Conservation (phyloP, 2,329 filamentous ascomycete genomes). For the Alternaria panax region DNA sequence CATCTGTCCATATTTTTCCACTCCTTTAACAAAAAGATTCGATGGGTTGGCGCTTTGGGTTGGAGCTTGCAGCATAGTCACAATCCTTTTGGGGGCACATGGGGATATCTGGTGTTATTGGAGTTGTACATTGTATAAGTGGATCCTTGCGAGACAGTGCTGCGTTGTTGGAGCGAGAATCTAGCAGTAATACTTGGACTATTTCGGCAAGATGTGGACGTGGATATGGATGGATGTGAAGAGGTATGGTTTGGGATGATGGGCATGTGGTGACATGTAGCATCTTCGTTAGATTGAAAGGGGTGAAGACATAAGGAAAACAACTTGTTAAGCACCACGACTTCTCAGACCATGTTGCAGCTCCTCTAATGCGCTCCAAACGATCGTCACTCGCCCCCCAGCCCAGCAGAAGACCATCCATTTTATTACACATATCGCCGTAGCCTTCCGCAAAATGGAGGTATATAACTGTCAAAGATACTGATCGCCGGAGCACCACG, state of each 20-base stretch:
- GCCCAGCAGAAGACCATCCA: no score
- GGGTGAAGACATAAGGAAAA: background rate
- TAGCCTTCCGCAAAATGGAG: no score
- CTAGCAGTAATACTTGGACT: background rate
- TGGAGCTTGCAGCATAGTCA: background rate
- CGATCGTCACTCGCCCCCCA: no score
- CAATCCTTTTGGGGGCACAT: background rate
- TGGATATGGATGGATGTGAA: background rate
- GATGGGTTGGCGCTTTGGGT: background rate
- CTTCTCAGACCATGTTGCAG: background rate
- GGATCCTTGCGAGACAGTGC: background rate
- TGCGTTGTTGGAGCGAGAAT: background rate
- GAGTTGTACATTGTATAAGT: background rate
- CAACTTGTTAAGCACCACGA: background rate
- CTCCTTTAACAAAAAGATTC: slow-evolving; percentile 14
- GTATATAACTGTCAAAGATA: no score
- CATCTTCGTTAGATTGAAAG: background rate
- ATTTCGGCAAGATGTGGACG: background rate
- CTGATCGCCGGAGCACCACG: no score
- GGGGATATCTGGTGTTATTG: background rate
- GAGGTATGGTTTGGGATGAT: background rate
- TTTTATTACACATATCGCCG: no score
- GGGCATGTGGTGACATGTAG: background rate
- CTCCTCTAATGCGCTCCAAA: no score
- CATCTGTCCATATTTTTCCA: slow-evolving; percentile 32